Evolutionary conservation across 371 early-diverging fungal genomes (phyloP).

Genomic region (Umbelopsis sp.): DNA sequence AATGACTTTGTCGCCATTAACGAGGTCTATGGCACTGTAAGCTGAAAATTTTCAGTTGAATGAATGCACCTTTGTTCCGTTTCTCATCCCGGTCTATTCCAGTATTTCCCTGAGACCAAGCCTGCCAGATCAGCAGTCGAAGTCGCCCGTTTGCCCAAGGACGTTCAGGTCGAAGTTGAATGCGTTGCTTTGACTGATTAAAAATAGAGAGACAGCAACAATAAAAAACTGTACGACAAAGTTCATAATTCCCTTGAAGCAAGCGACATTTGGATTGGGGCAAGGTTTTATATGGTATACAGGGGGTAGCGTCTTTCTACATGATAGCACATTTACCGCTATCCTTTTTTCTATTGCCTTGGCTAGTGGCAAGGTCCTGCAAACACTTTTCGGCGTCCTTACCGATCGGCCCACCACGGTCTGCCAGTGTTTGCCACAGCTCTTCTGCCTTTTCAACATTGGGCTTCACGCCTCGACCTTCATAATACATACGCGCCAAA

Average conservation of each 20-base stretch:
- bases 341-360: conserved; percentile 26
- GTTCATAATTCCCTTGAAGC: background rate
- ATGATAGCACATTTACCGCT: conserved; percentile 40
- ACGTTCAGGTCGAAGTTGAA: conserved; percentile 91
- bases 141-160: conserved; percentile 88
- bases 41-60: background rate
- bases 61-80: too few relatives aligned
- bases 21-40: conserved; percentile 74
- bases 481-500: conserved; percentile 48
- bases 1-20: conserved; percentile 90
- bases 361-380: conserved; percentile 24
- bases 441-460: conserved; percentile 37
- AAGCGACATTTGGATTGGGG: background rate
- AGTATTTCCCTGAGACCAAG: conserved; percentile 63
- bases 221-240: background rate
- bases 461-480: conserved; percentile 47
- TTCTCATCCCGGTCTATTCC: background rate
- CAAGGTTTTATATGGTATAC: background rate
- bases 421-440: conserved; percentile 37
- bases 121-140: conserved; percentile 92
- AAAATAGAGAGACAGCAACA: background rate
- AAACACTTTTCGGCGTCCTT: conserved; percentile 48
- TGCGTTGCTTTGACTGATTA: conserved; percentile 69
- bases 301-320: conserved; percentile 24
- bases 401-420: conserved; percentile 42